Conservation (phyloP, 345 rosid genomes). For the Populus euphratica region DNA sequence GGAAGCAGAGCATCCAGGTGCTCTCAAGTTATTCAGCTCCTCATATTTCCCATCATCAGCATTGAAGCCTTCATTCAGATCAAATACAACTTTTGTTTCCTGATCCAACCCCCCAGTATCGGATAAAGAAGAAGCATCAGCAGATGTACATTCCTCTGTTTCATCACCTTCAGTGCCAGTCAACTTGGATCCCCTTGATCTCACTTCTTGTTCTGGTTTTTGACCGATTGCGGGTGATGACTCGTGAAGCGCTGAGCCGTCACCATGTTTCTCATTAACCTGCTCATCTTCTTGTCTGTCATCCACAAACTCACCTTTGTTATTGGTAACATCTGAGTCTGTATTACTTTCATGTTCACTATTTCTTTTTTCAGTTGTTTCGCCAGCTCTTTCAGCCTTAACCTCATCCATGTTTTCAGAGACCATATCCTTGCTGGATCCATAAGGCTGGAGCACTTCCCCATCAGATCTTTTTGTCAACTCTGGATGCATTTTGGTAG, state of each 20-base stretch:
- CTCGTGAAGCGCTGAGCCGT: constrained; percentile 13
- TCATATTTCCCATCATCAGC: constrained; percentile 52
- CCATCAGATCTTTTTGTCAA: constrained; percentile 24
- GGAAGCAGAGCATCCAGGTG: constrained; percentile 34
- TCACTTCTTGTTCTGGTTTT: constrained; percentile 29
- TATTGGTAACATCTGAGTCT: constrained; percentile 22
- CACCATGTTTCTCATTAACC: constrained; percentile 14
- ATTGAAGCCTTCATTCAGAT: constrained; percentile 72
- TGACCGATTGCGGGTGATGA: constrained; percentile 13
- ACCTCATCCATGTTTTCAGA: constrained; percentile 23
- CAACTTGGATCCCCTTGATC: constrained; percentile 31
- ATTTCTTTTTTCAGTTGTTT: constrained; percentile 22
- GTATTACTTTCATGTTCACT: constrained; percentile 25
- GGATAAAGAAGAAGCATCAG: constrained; percentile 27
- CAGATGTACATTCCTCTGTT: constrained; percentile 40
- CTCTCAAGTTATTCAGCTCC: constrained; percentile 37
- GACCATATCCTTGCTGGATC: constrained; percentile 20
- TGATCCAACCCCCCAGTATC: constrained; percentile 31
- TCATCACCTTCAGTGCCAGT: constrained; percentile 39
- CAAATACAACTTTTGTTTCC: constrained; percentile 71
- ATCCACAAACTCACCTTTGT: constrained; percentile 34
- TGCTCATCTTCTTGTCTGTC: constrained; percentile 25
- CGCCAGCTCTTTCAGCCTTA: constrained; percentile 30
- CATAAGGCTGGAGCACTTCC: constrained; percentile 19
- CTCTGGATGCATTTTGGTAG: constrained; percentile 22